Conservation (phyloP, 83 land plant genomes). For the Larix sibirica region DNA sequence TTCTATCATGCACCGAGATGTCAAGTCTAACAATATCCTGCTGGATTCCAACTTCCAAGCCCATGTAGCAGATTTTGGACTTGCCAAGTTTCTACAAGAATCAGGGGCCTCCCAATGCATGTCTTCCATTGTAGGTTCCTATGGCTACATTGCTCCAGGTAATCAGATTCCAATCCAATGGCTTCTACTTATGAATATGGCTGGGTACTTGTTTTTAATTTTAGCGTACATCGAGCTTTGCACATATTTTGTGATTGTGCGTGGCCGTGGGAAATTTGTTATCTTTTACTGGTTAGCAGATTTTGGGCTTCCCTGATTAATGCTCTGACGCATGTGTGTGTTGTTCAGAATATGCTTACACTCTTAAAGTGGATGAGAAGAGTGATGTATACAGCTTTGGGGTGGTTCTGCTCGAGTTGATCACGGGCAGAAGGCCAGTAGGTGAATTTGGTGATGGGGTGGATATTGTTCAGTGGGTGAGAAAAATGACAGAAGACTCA, state of each 20-base stretch:
- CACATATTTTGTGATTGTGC: too few species aligned
- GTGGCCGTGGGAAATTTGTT: too few species aligned
- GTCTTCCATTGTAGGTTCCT: slow-evolving; percentile 79
- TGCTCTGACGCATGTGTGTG: slow-evolving; percentile 16
- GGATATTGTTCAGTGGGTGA: slow-evolving; percentile 65
- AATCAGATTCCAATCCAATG: too few species aligned
- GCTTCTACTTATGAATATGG: too few species aligned
- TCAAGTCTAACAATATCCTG: slow-evolving; percentile 73
- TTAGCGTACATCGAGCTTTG: too few species aligned
- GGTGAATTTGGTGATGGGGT: slow-evolving; percentile 65
- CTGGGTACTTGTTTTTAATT: too few species aligned
- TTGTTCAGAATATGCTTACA: slow-evolving; percentile 65
- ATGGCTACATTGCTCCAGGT: slow-evolving; percentile 58
- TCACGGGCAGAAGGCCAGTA: slow-evolving; percentile 60
- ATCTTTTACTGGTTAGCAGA: too few species aligned
- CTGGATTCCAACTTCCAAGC: too few species aligned
- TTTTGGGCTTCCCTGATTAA: too few species aligned
- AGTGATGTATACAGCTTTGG: slow-evolving; percentile 75
- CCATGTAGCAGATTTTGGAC: slow-evolving; percentile 42
- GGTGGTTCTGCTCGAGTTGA: slow-evolving; percentile 59
- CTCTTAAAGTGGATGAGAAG: slow-evolving; percentile 65
- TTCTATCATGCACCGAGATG: slow-evolving; percentile 52
- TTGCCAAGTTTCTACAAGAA: slow-evolving; percentile 69
- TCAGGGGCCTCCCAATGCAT: slow-evolving; percentile 62
- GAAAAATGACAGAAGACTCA: slow-evolving; percentile 34